phyloP scores from a whole-genome alignment of 257 asterid species.

The Marsdenia floribunda region DNA sequence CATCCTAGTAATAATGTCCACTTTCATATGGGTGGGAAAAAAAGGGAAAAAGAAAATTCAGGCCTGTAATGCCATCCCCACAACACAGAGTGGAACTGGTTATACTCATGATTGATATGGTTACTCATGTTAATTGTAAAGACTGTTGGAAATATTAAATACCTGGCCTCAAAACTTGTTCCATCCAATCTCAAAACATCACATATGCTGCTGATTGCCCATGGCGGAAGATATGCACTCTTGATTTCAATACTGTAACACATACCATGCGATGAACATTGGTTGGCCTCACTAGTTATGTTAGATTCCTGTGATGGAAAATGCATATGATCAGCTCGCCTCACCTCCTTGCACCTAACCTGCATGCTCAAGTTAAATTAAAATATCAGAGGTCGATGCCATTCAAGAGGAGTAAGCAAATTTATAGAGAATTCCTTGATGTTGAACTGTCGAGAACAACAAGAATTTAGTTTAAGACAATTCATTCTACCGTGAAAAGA shows the following conservation, averaged over 20 bases:
- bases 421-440: neutral
- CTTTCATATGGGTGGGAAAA: no score
- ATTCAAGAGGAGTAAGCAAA: neutral
- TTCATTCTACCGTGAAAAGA: neutral
- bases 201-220: slow-evolving; percentile 72
- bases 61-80: neutral
- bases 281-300: slow-evolving; percentile 29
- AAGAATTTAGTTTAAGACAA: neutral
- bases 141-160: slow-evolving; percentile 12
- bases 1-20: neutral
- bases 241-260: slow-evolving; percentile 70
- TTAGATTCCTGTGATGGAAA: slow-evolving; percentile 38
- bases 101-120: neutral
- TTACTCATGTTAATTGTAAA: neutral
- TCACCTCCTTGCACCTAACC: slow-evolving; percentile 87
- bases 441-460: neutral
- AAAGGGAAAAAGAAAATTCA: neutral
- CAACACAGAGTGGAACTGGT: slow-evolving; percentile 1
- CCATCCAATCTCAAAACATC: slow-evolving; percentile 57
- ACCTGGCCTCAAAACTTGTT: slow-evolving; percentile 77
- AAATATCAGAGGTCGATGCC: slow-evolving; percentile 8
- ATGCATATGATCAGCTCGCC: slow-evolving; percentile 49
- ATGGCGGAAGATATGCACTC: slow-evolving; percentile 78
- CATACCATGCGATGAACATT: slow-evolving; percentile 51
- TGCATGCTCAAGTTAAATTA: slow-evolving; percentile 30